These are phyloP conservation scores for Quercus glauca DNA, from an alignment of 306 rosid species.

Conservation along the genomic window DNA sequence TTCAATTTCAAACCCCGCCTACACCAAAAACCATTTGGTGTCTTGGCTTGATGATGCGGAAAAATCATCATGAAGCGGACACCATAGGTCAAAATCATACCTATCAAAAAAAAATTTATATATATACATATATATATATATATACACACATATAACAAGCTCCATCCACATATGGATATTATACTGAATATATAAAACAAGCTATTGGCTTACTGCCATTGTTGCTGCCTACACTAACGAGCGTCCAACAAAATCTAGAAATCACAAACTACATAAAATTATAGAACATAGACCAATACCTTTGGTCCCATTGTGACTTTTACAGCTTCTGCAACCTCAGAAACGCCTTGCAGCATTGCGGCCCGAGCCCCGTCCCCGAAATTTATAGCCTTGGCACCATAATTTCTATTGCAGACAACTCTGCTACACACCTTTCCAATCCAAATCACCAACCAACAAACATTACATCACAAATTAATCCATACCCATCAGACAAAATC, in stretches of 20 bases:
- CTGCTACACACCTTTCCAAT: conserved; percentile 43
- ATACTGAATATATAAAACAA: no score
- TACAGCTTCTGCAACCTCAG: conserved; percentile 94
- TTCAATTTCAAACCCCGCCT: no score
- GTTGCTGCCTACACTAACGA: neutral
- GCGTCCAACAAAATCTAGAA: neutral
- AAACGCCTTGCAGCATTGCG: conserved; percentile 79
- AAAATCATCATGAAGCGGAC: no score
- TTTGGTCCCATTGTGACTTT: conserved; percentile 99
- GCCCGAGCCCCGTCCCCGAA: conserved; percentile 93
- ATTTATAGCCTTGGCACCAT: conserved; percentile 74
- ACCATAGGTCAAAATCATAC: no score
- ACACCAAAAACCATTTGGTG: neutral
- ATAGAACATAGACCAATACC: conserved; percentile 39
- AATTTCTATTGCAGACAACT: conserved; percentile 51
- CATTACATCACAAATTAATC: neutral
- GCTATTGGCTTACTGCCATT: neutral
- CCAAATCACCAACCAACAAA: conserved; percentile 3
- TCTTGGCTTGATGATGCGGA: no score
- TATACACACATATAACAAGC: no score
- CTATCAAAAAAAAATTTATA: neutral
- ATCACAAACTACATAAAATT: neutral
- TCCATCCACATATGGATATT: no score
- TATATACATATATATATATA: no score
- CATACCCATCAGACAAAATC: neutral